These are phyloP conservation scores for Magnusiomyces suaveolens DNA, from an alignment of 1,139 yeast genomes.

Conservation along the genomic window DNA sequence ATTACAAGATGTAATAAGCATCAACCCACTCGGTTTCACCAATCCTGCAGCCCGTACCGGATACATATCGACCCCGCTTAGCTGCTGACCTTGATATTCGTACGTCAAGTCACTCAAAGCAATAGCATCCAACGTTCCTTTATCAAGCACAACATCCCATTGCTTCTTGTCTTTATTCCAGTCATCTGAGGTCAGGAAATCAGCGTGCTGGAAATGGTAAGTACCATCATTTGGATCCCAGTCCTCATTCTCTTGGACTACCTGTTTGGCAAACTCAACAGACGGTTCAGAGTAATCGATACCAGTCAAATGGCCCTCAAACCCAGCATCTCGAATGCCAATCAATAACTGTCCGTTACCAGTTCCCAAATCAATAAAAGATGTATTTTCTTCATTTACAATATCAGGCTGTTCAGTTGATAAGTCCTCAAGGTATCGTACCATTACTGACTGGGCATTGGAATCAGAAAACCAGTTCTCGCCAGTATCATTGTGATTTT, in stretches of 20 bases:
- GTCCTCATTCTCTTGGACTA: slow-evolving; percentile 38
- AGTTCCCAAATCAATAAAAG: slow-evolving; percentile 77
- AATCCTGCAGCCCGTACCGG: slow-evolving; percentile 35
- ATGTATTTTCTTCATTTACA: slow-evolving; percentile 20
- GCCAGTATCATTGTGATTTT: slow-evolving; percentile 76
- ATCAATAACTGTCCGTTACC: slow-evolving; percentile 90
- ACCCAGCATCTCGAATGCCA: slow-evolving; percentile 53
- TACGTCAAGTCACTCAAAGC: slow-evolving; percentile 61
- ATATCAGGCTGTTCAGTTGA: slow-evolving; percentile 25
- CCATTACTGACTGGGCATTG: slow-evolving; percentile 78
- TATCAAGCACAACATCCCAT: slow-evolving; percentile 74
- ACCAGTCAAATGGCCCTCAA: slow-evolving; percentile 49
- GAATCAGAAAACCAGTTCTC: slow-evolving; percentile 95
- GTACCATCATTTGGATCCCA: slow-evolving; percentile 33
- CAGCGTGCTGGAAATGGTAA: slow-evolving; percentile 42
- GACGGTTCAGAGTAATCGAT: slow-evolving; percentile 80
- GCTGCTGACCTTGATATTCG: slow-evolving; percentile 29
- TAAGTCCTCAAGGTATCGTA: slow-evolving; percentile 48
- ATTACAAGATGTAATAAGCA: slow-evolving; percentile 88
- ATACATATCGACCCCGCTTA: slow-evolving; percentile 45
- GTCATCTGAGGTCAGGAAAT: slow-evolving; percentile 30
- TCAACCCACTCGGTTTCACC: slow-evolving; percentile 45
- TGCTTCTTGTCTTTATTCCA: slow-evolving; percentile 34
- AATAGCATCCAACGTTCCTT: slow-evolving; percentile 94
- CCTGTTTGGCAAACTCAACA: slow-evolving; percentile 56